Percentiles rank a stretch among this genome's conserved stretches.
These are phyloP conservation scores for Zygosaccharomyces kombuchaensis DNA, from an alignment of 805 yeast genomes.

Conservation along the genomic window DNA sequence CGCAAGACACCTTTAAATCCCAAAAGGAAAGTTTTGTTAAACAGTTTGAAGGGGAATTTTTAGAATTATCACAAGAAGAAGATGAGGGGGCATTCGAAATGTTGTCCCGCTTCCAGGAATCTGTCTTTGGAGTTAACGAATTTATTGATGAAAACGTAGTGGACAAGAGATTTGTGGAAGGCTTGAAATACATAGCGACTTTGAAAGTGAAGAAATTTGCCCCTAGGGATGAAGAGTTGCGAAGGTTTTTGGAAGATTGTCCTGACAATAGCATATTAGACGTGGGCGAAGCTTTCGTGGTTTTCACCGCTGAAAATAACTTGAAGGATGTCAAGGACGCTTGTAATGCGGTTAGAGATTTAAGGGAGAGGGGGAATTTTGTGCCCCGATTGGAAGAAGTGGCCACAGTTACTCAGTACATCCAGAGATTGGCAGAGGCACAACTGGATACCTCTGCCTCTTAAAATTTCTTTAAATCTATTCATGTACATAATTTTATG, in stretches of 20 bases:
- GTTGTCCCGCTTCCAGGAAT: conserved; percentile 73
- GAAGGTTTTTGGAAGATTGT: conserved; percentile 26
- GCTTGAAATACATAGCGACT: conserved; percentile 64
- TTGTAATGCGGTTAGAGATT: conserved; percentile 39
- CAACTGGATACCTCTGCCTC: conserved; percentile 11
- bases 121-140: conserved; percentile 79
- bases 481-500: conserved; percentile 3
- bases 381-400: conserved; percentile 37
- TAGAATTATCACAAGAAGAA: conserved; percentile 49
- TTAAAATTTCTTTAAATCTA: not conserved
- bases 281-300: conserved; percentile 43
- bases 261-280: conserved; percentile 29
- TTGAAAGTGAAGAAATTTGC: conserved; percentile 58
- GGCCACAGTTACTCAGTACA: conserved; percentile 33
- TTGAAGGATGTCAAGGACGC: conserved; percentile 40
- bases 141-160: conserved; percentile 54
- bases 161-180: conserved; percentile 57
- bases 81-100: conserved; percentile 61
- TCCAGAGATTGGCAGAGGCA: conserved; percentile 25
- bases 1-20: conserved; percentile 42
- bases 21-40: conserved; percentile 47
- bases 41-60: conserved; percentile 55
- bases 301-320: conserved; percentile 45
- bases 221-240: conserved; percentile 43
- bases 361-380: conserved; percentile 41